A percentile compares a stretch with the other conserved stretches of the same genome.
phyloP scores from a whole-genome alignment of 805 yeast species.

The Suhomyces prunicola region DNA sequence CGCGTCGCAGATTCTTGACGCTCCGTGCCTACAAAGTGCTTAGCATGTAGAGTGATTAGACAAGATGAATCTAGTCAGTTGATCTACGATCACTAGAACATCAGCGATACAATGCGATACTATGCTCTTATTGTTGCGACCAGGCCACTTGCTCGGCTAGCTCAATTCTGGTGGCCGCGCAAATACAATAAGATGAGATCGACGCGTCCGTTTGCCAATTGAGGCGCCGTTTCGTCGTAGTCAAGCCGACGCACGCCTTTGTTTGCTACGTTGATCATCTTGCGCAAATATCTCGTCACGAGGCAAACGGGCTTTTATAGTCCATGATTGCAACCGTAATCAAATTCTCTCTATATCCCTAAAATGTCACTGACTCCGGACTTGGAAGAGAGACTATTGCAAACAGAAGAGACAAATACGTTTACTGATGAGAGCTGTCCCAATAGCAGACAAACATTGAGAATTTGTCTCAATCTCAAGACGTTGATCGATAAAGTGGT shows the following conservation, averaged over 20 bases:
- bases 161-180: too few relatives aligned
- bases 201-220: not conserved
- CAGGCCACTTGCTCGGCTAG: not conserved
- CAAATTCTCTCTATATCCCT: not conserved
- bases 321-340: not conserved
- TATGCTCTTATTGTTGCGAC: too few relatives aligned
- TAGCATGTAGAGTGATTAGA: not conserved
- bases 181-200: not conserved
- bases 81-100: too few relatives aligned
- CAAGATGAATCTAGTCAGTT: too few relatives aligned
- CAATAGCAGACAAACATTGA: constrained; percentile 61
- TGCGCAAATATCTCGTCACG: not conserved
- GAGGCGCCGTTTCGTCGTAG: not conserved
- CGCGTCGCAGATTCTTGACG: not conserved
- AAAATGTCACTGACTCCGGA: not conserved
- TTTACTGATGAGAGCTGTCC: constrained; percentile 39
- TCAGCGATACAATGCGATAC: too few relatives aligned
- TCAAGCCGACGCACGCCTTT: not conserved
- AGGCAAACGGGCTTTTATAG: not conserved
- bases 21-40: not conserved
- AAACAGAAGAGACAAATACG: not conserved
- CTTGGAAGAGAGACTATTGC: not conserved
- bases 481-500: constrained; percentile 66
- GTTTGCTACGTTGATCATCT: not conserved
- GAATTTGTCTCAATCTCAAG: constrained; percentile 73